Base-by-base conservation (phyloP, 2,329 filamentous ascomycete genomes). In the Colletotrichum caudatum region DNA sequence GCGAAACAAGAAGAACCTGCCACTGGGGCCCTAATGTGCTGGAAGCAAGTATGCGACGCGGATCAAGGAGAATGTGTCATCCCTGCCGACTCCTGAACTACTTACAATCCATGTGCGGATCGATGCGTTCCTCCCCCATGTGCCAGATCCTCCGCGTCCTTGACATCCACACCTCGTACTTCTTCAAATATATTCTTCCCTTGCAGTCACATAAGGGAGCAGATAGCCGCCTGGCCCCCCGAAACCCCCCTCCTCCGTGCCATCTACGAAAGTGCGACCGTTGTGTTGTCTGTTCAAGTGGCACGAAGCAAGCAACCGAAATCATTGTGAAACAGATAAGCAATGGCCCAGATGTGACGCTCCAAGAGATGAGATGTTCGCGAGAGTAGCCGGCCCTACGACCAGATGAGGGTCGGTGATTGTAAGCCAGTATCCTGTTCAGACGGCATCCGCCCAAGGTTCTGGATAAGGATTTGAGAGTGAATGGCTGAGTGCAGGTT, bases 291-390 rank as follows among this genome's bases (percentile, higher is more conserved):
- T 35, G 20, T 33, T 46, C 35, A 16, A 59, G 58, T 68, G 26
- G 29, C 35, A 63, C 58, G 8, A 71, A 18, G 57, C 50, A 51
- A 51, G 26, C 44, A 70, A 20, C 63, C 64, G 68, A 58, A 20
- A 37, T 37, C 33, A 46, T 23, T 48, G 44, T 63, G 68, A 71
- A 58, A 68, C 64, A 58, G 62, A 51, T 14, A 58, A 61, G 64
- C 50, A 63, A 68, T 37, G n/a, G 26, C 23, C 48, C 33, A 46
- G 35, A 16, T 48, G 26, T 23, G 11, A 41, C 33, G 48, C 33
- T 50, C 54, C 20, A 50, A 46, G 26, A 51, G 48, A 44, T 20
- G 29, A 50, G 63, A 29, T n/a, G 20, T 23, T 29, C n/a, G 16
- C 46, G 29, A 54, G 9, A 23, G 20, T 18, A 23, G 23, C 11